A percentile compares a stretch with the other conserved stretches of the same genome.
These are phyloP conservation scores for Lipomyces spencermartinsiae DNA, from an alignment of 805 yeast species.

Conservation along the genomic window DNA sequence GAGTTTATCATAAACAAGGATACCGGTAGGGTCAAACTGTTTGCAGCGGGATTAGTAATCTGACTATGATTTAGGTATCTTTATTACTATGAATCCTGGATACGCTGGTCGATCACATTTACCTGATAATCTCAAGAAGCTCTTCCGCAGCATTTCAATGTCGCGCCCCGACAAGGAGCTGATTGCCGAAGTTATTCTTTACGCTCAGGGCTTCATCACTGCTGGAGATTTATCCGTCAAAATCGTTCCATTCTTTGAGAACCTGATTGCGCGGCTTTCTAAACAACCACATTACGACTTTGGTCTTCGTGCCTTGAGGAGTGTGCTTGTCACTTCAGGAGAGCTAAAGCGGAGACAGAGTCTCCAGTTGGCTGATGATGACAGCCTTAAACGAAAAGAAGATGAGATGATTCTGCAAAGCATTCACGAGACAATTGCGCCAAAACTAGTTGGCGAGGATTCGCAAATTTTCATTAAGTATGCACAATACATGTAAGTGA, in stretches of 20 bases:
- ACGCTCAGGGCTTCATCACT: slow-evolving; percentile 69
- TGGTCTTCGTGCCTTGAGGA: slow-evolving; percentile 82
- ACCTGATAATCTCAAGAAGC: slow-evolving; percentile 84
- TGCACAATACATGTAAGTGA: not conserved
- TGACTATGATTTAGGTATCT: slow-evolving; percentile 58
- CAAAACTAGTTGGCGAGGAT: slow-evolving; percentile 68
- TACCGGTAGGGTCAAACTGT: slow-evolving; percentile 38
- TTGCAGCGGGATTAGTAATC: not conserved
- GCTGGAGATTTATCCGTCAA: slow-evolving; percentile 54
- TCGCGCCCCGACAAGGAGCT: slow-evolving; percentile 68
- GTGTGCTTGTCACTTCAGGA: slow-evolving; percentile 67
- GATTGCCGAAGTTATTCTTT: slow-evolving; percentile 74
- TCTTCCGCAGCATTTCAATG: slow-evolving; percentile 79
- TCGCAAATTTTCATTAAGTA: slow-evolving; percentile 48
- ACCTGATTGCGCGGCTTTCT: slow-evolving; percentile 53
- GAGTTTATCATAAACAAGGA: slow-evolving; percentile 36
- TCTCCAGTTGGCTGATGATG: not conserved
- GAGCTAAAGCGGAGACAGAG: slow-evolving; percentile 47
- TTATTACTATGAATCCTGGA: slow-evolving; percentile 89
- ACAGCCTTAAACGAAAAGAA: slow-evolving; percentile 4
- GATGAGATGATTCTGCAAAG: slow-evolving; percentile 54
- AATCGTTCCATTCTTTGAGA: slow-evolving; percentile 62
- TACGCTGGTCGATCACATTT: slow-evolving; percentile 81
- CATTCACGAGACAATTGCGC: slow-evolving; percentile 66
- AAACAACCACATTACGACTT: slow-evolving; percentile 83